phyloP scores from a whole-genome alignment of 1,284 basidiomycete genomes.

The Tilletia setariae region DNA sequence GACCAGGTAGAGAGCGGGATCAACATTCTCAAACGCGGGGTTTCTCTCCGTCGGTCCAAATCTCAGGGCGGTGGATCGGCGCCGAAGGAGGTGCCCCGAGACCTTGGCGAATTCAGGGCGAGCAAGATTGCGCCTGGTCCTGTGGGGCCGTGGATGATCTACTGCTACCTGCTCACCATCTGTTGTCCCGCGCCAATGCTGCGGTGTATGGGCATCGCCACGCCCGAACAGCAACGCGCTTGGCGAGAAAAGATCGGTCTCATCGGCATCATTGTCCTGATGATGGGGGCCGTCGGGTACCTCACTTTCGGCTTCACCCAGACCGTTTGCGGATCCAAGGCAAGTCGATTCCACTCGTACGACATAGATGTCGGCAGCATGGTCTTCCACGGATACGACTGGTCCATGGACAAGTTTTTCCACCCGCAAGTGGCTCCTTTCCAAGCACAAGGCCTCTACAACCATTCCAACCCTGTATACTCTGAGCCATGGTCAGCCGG shows the following conservation, averaged over 20 bases:
- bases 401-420: slow-evolving; percentile 76
- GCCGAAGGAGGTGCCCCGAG: slow-evolving; percentile 39
- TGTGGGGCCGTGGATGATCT: slow-evolving; percentile 91
- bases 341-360: slow-evolving; percentile 75
- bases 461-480: slow-evolving; percentile 76
- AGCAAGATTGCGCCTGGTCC: slow-evolving; percentile 63
- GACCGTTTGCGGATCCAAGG: slow-evolving; percentile 79
- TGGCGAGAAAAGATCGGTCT: slow-evolving; percentile 99
- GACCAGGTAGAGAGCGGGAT: slow-evolving; percentile 52
- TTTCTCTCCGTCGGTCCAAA: slow-evolving; percentile 44
- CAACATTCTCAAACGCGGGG: slow-evolving; percentile 52
- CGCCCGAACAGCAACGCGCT: slow-evolving; percentile 88
- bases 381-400: slow-evolving; percentile 79
- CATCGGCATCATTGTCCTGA: slow-evolving; percentile 69
- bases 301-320: slow-evolving; percentile 99
- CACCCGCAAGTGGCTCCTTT: slow-evolving; percentile 44
- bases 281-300: slow-evolving; percentile 94
- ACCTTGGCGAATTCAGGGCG: slow-evolving; percentile 33
- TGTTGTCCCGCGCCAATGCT: slow-evolving; percentile 69
- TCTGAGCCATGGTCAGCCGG: slow-evolving; percentile 72
- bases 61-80: slow-evolving; percentile 28
- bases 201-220: slow-evolving; percentile 68
- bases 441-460: slow-evolving; percentile 64
- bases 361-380: slow-evolving; percentile 75
- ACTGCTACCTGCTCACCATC: slow-evolving; percentile 81